Conservation (phyloP, 2,329 filamentous ascomycete species). For the Botrytis galanthina region DNA sequence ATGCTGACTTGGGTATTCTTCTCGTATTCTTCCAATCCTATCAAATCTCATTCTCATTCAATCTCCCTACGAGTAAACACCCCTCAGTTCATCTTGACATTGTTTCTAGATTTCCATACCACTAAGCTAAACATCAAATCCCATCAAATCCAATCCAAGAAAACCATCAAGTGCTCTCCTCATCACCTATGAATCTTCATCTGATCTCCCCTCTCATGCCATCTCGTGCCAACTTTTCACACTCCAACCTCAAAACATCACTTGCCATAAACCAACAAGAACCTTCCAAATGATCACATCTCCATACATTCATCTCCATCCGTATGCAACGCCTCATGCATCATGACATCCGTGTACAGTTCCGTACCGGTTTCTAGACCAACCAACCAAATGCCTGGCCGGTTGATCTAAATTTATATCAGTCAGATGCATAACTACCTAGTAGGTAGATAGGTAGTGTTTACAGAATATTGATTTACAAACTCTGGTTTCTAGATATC, state of each 20-base stretch:
- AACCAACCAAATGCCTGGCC: neutral
- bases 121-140: neutral
- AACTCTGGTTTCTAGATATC: neutral
- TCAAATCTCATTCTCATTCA: neutral
- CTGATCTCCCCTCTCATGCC: neutral
- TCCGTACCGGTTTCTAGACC: neutral
- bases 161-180: neutral
- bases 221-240: neutral
- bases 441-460: no score
- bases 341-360: slow-evolving; percentile 4
- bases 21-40: neutral
- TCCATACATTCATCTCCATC: neutral
- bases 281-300: neutral
- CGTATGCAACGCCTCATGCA: slow-evolving; percentile 1
- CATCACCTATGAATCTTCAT: no score
- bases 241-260: neutral
- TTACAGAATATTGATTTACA: no score
- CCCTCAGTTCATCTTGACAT: slow-evolving; percentile 1
- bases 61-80: neutral
- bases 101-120: neutral
- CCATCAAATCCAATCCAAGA: neutral
- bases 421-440: no score
- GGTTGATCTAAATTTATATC: neutral
- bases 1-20: neutral
- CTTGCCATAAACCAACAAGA: neutral